Evolutionary conservation across 1,284 basidiomycete genomes (phyloP), one percentile per base, ranked within the genome.

Genomic region (Microbotryum silenes-acaulis): DNA sequence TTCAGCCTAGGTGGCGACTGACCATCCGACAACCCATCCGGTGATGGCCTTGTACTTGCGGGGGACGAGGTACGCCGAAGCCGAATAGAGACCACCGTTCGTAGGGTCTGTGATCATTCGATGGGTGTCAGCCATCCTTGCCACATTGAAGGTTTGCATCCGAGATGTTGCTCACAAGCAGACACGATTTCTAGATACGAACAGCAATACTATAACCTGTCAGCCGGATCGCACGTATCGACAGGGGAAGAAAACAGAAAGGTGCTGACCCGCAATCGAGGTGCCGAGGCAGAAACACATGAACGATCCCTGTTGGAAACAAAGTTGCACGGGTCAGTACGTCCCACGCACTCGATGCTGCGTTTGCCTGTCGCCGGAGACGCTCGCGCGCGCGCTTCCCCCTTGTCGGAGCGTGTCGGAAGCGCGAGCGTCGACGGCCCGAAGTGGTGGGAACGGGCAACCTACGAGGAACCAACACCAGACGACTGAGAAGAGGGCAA

Each of bases 211-310:
- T 14, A 42, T 29, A 27, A 20, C 29, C n/a, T 25, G 54, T 55
- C n/a, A 55, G 44, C 27, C 54, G 14, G 7, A 21, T 18, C 21
- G 23, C 18, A 27, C 10, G 52, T 18, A 23, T 25, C 18, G 56
- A 9, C 20, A 1, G 31, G 23, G 8, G 25, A 57, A 31, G 23
- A 25, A 46, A 9, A 37, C 42, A 10, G 6, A 47, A 29, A 27
- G 55, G 45, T n/a, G 54, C 45, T 14, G 48, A 82, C 75, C 88
- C 20, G 88, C 84, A 60, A 90, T 88, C 63, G 85, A 86, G 14
- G 85, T 78, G 44, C 85, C 80, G 23, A 89, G 79, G 1, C 86
- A 86, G 70, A 89, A 83, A 75, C 86, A 88, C 82, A 88, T 87
- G 37, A 69, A 74, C 1, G 85, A 81, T n/a, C 88, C 87, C 62